Percentiles rank a stretch among this genome's conserved stretches.
phyloP scores from a whole-genome alignment of 1,139 yeast genomes.

The Debaryomyces nepalensis region DNA sequence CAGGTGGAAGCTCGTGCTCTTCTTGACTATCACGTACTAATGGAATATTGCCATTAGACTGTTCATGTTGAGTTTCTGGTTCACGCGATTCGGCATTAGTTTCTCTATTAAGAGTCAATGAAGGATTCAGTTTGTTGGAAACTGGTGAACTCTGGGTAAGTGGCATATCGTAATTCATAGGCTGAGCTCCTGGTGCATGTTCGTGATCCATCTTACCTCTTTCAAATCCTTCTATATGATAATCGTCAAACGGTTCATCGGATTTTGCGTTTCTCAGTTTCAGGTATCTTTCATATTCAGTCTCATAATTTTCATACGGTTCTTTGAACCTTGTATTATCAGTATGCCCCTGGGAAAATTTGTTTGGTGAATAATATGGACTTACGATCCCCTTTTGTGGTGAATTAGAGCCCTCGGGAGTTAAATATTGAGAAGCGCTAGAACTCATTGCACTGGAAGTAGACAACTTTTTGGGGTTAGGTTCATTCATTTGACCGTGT shows the following conservation, averaged over 20 bases:
- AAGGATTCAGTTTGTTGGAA: no score
- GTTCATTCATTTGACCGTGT: constrained; percentile 8
- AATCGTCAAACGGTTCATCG: constrained; percentile 37
- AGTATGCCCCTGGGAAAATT: background rate
- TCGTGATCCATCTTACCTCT: constrained; percentile 26
- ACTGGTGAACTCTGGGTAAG: no score
- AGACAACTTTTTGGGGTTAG: background rate
- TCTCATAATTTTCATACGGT: constrained; percentile 28
- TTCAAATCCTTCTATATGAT: constrained; percentile 26
- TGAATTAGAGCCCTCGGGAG: constrained; percentile 6
- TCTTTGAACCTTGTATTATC: constrained; percentile 21
- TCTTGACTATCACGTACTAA: background rate
- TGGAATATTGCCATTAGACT: no score
- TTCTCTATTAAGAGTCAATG: no score
- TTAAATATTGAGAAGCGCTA: constrained; percentile 7
- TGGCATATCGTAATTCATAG: no score
- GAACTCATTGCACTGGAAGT: constrained; percentile 8
- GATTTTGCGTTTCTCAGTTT: constrained; percentile 14
- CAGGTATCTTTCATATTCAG: constrained; percentile 21
- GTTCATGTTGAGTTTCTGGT: no score
- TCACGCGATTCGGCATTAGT: constrained; percentile 1
- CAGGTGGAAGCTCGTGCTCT: background rate
- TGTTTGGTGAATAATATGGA: background rate
- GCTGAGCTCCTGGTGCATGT: constrained; percentile 12
- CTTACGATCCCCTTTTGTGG: background rate